Evolutionary conservation across 1,284 basidiomycete species (phyloP).

Genomic region (Pulchroboletus neoregius): DNA sequence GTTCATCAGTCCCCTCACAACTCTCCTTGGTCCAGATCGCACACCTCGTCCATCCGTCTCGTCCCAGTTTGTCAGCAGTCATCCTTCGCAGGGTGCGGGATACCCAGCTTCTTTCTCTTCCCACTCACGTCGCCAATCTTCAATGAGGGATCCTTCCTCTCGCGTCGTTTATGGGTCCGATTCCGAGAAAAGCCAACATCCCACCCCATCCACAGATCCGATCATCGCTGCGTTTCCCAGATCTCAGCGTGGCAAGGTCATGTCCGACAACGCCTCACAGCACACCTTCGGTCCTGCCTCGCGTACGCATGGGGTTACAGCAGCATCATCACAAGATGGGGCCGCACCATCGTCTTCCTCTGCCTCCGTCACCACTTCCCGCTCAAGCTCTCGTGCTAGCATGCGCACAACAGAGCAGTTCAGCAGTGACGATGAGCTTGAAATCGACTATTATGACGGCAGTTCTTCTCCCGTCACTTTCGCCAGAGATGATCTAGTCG

Average conservation of each 20-base stretch:
- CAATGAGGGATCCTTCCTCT: too few species aligned
- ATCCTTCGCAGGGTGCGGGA: constrained; percentile 39
- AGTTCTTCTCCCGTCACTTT: constrained; percentile 36
- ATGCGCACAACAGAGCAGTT: constrained; percentile 40
- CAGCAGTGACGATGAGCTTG: constrained; percentile 51
- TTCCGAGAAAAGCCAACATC: constrained; percentile 33
- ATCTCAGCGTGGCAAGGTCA: constrained; percentile 25
- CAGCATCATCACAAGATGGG: constrained; percentile 25
- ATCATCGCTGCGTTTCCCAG: constrained; percentile 19
- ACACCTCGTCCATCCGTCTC: constrained; percentile 55
- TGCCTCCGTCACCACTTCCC: constrained; percentile 37
- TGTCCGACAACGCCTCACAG: constrained; percentile 47
- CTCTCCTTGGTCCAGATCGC: constrained; percentile 38
- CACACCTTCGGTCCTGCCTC: constrained; percentile 45
- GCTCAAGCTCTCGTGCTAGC: constrained; percentile 37
- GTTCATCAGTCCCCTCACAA: constrained; percentile 30
- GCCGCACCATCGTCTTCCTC: constrained; percentile 44
- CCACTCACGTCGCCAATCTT: constrained; percentile 3
- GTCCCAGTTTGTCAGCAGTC: constrained; percentile 30
- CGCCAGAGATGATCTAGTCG: constrained; percentile 36
- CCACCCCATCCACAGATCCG: constrained; percentile 30
- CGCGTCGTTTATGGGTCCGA: constrained; percentile 23
- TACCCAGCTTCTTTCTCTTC: constrained; percentile 20
- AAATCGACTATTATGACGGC: constrained; percentile 37
- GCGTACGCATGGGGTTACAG: constrained; percentile 17